Percentiles rank a stretch among this genome's conserved stretches.
These are phyloP conservation scores for Furcasterigmium furcatum DNA, from an alignment of 2,329 filamentous ascomycete species.

Conservation along the genomic window DNA sequence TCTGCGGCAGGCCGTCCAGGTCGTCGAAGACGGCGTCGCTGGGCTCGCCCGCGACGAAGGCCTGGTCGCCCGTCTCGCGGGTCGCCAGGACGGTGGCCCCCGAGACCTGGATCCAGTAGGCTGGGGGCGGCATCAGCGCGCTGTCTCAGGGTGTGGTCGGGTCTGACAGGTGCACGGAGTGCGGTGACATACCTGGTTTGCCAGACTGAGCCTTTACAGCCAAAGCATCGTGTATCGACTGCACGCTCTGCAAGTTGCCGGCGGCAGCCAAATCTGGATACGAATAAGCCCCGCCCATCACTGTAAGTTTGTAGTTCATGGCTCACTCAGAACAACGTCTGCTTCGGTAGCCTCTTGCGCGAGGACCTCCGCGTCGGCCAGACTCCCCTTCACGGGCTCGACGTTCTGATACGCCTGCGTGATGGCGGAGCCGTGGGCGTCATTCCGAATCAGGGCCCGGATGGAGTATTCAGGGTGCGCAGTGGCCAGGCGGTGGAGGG, in stretches of 20 bases:
- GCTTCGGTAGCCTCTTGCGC: constrained; percentile 48
- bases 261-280: constrained; percentile 28
- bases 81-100: constrained; percentile 41
- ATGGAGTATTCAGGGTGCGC: constrained; percentile 44
- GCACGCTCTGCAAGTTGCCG: constrained; percentile 23
- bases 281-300: no score
- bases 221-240: constrained; percentile 24
- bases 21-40: constrained; percentile 30
- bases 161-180: not conserved
- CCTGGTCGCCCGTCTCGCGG: constrained; percentile 24
- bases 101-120: constrained; percentile 46
- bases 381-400: constrained; percentile 44
- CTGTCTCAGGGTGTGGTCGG: not conserved
- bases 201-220: not conserved
- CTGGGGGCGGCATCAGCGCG: not conserved
- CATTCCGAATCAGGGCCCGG: constrained; percentile 42
- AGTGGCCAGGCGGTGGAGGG: constrained; percentile 37
- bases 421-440: constrained; percentile 39
- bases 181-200: not conserved
- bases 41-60: constrained; percentile 23
- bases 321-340: constrained; percentile 44
- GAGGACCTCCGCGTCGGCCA: constrained; percentile 41
- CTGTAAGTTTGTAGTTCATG: no score
- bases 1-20: constrained; percentile 18
- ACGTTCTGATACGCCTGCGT: constrained; percentile 39